Conservation (phyloP, 106 monocot species). For the Acorus gramineus region DNA sequence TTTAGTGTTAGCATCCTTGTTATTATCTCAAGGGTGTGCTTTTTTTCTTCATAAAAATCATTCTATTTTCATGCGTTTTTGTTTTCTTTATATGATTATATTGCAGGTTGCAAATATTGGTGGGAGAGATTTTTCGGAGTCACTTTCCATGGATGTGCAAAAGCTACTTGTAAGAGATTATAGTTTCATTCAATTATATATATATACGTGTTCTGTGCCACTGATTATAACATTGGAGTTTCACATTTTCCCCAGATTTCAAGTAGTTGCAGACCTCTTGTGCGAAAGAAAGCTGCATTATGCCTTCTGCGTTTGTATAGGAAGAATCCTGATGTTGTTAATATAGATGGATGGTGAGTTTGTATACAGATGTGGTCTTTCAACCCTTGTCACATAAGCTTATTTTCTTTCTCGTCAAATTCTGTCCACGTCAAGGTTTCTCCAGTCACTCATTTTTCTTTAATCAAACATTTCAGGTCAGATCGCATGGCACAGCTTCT, state of each 20-base stretch:
- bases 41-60: neutral
- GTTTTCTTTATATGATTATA: slow-evolving; percentile 3
- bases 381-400: neutral
- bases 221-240: too few relatives aligned
- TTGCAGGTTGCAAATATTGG: slow-evolving; percentile 92
- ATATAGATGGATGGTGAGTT: slow-evolving; percentile 91
- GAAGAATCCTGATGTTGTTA: slow-evolving; percentile 95
- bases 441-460: neutral
- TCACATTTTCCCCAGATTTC: slow-evolving; percentile 39
- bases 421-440: neutral
- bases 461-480: slow-evolving; percentile 41
- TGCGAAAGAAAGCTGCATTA: slow-evolving; percentile 96
- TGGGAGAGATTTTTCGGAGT: slow-evolving; percentile 92
- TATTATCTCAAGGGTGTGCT: too few relatives aligned
- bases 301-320: slow-evolving; percentile 92
- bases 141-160: slow-evolving; percentile 95
- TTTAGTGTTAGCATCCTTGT: too few relatives aligned
- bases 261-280: slow-evolving; percentile 91
- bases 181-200: neutral
- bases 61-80: neutral
- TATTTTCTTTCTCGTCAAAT: neutral
- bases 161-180: slow-evolving; percentile 68
- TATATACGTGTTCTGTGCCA: neutral
- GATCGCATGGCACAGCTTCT: slow-evolving; percentile 97
- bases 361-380: neutral